Conservation (phyloP, 805 yeast species). For the Metschnikowia lachancei region DNA sequence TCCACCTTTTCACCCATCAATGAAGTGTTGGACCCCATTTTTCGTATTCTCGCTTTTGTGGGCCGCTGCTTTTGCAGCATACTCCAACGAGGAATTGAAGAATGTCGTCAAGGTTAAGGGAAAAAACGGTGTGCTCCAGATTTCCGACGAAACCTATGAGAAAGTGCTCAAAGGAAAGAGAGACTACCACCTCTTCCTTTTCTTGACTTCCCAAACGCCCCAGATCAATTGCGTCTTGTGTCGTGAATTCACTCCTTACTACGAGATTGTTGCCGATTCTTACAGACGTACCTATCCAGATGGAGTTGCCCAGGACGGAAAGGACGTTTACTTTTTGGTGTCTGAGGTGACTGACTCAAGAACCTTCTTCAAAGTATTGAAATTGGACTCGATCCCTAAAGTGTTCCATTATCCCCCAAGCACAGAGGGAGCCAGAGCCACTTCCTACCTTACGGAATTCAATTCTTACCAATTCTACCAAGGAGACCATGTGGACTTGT, state of each 20-base stretch:
- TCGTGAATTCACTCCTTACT: conserved; percentile 64
- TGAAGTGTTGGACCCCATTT: conserved; percentile 15
- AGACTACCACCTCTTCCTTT: conserved; percentile 62
- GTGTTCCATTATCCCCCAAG: conserved; percentile 60
- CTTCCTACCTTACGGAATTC: conserved; percentile 19
- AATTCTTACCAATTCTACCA: conserved; percentile 46
- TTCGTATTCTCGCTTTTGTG: conserved; percentile 14
- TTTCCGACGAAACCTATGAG: conserved; percentile 63
- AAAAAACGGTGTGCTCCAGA: conserved; percentile 10
- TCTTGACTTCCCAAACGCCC: conserved; percentile 71
- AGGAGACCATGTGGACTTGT: conserved; percentile 42
- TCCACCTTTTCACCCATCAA: neutral
- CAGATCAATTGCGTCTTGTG: conserved; percentile 78
- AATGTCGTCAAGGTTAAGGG: conserved; percentile 14
- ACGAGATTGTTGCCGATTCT: conserved; percentile 56
- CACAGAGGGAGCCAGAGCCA: conserved; percentile 20
- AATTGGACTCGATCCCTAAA: conserved; percentile 76
- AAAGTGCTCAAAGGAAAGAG: conserved; percentile 58
- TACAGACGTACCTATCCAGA: conserved; percentile 53
- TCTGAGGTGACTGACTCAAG: conserved; percentile 68
- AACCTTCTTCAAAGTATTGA: conserved; percentile 49
- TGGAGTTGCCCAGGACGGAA: conserved; percentile 35
- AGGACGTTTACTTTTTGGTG: conserved; percentile 60
- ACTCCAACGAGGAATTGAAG: conserved; percentile 17
- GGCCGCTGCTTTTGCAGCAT: conserved; percentile 17